These are phyloP conservation scores for Fusarium buharicum DNA, from an alignment of 2,329 filamentous ascomycete genomes.

Conservation along the genomic window DNA sequence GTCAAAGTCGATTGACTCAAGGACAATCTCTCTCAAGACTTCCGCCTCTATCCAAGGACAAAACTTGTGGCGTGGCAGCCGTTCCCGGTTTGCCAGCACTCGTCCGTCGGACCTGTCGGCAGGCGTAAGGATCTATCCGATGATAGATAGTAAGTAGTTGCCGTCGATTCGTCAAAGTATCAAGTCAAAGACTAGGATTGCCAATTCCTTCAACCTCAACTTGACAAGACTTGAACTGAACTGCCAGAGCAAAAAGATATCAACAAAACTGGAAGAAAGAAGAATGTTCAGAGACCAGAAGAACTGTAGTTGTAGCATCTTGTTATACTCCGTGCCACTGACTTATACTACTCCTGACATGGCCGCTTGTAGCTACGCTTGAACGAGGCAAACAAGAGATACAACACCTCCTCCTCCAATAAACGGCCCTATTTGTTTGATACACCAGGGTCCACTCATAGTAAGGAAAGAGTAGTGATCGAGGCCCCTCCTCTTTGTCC, in stretches of 20 bases:
- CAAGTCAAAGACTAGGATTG: slow-evolving; percentile 11
- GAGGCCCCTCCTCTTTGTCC: slow-evolving; percentile 20
- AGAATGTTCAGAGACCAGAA: slow-evolving; percentile 18
- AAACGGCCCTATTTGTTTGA: slow-evolving; percentile 31
- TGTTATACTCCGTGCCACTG: slow-evolving; percentile 43
- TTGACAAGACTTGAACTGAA: not conserved
- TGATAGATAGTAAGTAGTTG: slow-evolving; percentile 8
- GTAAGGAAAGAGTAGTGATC: slow-evolving; percentile 10
- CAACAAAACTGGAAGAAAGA: slow-evolving; percentile 16
- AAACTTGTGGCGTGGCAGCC: slow-evolving; percentile 9
- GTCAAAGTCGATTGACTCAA: slow-evolving; percentile 4
- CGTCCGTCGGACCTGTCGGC: slow-evolving; percentile 24
- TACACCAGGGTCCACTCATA: slow-evolving; percentile 24
- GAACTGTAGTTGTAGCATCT: slow-evolving; percentile 35
- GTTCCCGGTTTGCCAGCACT: slow-evolving; percentile 31
- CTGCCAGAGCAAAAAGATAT: slow-evolving; percentile 3
- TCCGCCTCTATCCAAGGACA: slow-evolving; percentile 2
- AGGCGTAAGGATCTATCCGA: slow-evolving; percentile 12
- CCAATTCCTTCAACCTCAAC: slow-evolving; percentile 1
- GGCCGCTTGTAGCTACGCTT: slow-evolving; percentile 31
- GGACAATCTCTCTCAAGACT: slow-evolving; percentile 1
- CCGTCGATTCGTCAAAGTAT: slow-evolving; percentile 1
- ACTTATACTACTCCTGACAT: slow-evolving; percentile 36
- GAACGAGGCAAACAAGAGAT: slow-evolving; percentile 4
- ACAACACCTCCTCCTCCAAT: slow-evolving; percentile 21